A percentile compares a stretch with the other conserved stretches of the same genome.
Evolutionary conservation across 1,139 yeast species (phyloP).

Genomic region (Starmera stellimalicola): DNA sequence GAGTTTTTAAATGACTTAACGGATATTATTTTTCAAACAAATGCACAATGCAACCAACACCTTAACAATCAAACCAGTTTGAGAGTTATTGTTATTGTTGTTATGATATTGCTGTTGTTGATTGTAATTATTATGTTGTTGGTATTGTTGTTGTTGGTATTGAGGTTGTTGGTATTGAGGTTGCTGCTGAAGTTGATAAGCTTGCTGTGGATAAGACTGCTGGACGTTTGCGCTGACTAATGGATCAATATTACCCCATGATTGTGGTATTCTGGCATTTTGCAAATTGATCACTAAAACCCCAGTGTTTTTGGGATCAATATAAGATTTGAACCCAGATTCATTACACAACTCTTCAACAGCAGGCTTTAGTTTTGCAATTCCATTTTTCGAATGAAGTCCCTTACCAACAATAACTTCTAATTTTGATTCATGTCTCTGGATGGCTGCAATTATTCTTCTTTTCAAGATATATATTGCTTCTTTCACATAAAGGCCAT

Average conservation of each 20-base stretch:
- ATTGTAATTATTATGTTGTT: slow-evolving; percentile 20
- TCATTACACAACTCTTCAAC: slow-evolving; percentile 68
- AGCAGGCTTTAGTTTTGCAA: slow-evolving; percentile 87
- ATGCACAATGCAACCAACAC: slow-evolving; percentile 18
- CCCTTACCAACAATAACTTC: slow-evolving; percentile 94
- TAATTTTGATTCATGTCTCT: slow-evolving; percentile 47
- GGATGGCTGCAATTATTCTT: slow-evolving; percentile 58
- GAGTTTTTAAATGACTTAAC: too few relatives aligned
- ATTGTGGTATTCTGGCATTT: slow-evolving; percentile 38
- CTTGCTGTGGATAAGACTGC: slow-evolving; percentile 9
- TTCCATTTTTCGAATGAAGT: slow-evolving; percentile 67
- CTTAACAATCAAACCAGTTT: slow-evolving; percentile 8
- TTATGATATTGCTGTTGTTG: slow-evolving; percentile 27
- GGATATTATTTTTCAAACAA: slow-evolving; percentile 22
- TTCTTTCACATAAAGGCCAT: slow-evolving; percentile 85
- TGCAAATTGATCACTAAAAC: slow-evolving; percentile 64
- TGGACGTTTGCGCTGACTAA: slow-evolving; percentile 13
- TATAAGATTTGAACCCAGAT: slow-evolving; percentile 46
- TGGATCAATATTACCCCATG: slow-evolving; percentile 34
- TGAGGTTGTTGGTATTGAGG: slow-evolving; percentile 22
- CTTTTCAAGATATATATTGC: slow-evolving; percentile 70
- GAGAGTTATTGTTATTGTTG: slow-evolving; percentile 9
- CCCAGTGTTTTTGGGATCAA: slow-evolving; percentile 69
- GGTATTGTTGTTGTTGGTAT: slow-evolving; percentile 26
- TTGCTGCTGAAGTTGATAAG: slow-evolving; percentile 19